Evolutionary conservation across 345 rosid species (phyloP).

Genomic region (Hibiscus syriacus): DNA sequence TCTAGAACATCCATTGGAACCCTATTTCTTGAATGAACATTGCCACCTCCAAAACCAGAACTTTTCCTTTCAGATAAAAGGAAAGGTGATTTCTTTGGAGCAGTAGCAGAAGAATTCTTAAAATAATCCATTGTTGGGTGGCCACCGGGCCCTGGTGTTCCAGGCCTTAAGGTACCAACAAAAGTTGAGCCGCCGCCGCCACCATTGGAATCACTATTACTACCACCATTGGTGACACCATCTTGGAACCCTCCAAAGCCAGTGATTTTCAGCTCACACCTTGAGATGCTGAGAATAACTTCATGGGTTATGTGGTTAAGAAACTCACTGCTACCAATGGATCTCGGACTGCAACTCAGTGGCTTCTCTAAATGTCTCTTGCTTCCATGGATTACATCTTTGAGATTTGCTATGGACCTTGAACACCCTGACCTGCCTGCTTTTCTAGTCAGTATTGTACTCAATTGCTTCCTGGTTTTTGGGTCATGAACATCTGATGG

Average conservation of each 20-base stretch:
- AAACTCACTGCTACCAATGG: conserved; percentile 98
- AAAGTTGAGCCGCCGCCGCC: conserved; percentile 45
- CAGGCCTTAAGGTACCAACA: conserved; percentile 83
- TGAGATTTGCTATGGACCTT: conserved; percentile 96
- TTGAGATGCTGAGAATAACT: conserved; percentile 79
- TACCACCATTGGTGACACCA: conserved; percentile 24
- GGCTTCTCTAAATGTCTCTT: conserved; percentile 86
- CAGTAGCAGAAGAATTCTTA: conserved; percentile 48
- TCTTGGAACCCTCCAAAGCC: conserved; percentile 62
- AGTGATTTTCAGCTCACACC: conserved; percentile 93
- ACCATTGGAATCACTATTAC: neutral
- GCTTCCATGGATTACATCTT: conserved; percentile 98
- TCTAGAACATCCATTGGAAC: conserved; percentile 46
- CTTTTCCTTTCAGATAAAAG: conserved; percentile 45
- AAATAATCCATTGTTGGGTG: conserved; percentile 62
- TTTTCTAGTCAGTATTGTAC: conserved; percentile 55
- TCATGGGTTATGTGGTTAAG: conserved; percentile 96
- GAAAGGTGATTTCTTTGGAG: conserved; percentile 46
- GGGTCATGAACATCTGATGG: conserved; percentile 56
- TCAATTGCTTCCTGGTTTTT: conserved; percentile 43
- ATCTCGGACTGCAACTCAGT: conserved; percentile 92
- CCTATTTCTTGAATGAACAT: conserved; percentile 38
- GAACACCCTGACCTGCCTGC: conserved; percentile 90
- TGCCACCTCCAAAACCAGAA: conserved; percentile 32
- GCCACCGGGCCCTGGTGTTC: conserved; percentile 81